Percentiles rank a stretch among this genome's conserved stretches.
Evolutionary conservation across 108 stramenopile genomes (phyloP).

Genomic region (Cyclotella baltica): DNA sequence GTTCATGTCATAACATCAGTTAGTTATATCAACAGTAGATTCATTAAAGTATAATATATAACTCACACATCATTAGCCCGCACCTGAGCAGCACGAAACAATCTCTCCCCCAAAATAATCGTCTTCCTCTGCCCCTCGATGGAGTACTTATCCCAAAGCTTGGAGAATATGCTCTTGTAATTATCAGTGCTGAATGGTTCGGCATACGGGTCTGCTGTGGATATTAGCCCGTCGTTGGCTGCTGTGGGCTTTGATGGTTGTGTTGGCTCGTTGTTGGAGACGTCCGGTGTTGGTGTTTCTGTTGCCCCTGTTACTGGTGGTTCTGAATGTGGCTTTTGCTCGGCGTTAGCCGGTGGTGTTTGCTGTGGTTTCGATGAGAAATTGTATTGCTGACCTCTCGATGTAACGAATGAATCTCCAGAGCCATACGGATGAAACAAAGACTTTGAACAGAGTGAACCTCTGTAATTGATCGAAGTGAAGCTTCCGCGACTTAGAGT

Average conservation of each 20-base stretch:
- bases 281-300: neutral
- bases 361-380: no score
- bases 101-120: conserved; percentile 66
- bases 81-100: conserved; percentile 74
- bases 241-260: no score
- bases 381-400: no score
- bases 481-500: neutral
- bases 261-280: no score
- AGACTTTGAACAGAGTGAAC: neutral
- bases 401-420: neutral
- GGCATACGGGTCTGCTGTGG: conserved; percentile 1
- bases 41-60: neutral
- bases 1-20: neutral
- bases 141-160: conserved; percentile 66
- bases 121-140: conserved; percentile 68
- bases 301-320: no score
- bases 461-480: neutral
- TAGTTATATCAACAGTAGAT: neutral
- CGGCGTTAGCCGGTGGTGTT: neutral
- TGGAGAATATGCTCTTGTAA: conserved; percentile 49
- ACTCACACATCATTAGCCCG: conserved; percentile 78
- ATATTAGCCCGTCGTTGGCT: conserved; percentile 9
- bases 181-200: neutral
- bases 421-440: neutral
- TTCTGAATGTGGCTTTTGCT: no score